Evolutionary conservation across 2,329 filamentous ascomycete species (phyloP), one percentile per base, ranked within the genome.

Genomic region (Hymenoscyphus fraxineus): DNA sequence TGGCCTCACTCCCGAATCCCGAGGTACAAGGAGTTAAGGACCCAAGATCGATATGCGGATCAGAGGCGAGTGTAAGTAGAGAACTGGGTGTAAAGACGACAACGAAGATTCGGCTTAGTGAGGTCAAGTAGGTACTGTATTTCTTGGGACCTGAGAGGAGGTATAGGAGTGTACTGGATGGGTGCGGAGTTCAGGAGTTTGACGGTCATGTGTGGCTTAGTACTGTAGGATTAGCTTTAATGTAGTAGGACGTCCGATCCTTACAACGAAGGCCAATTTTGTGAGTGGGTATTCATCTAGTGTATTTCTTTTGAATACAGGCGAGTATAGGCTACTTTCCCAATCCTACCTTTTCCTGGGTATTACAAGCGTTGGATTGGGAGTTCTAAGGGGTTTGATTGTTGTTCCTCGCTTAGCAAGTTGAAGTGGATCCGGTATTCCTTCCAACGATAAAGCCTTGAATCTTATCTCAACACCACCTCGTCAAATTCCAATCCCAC

Each of bases 121-220:
- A 1, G 7, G 39, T 66, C 1, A 38, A 22, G 15, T 58, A 66
- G 19, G 61, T 66, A 6, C 64, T 27, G 27, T 27, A 3, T 27
- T 64, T 39, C 35, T 39, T 9, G 61, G 61, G 12, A 59, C 40
- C 38, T 66, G 61, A 51, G 62, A 64, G 38, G 65, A 64, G 44
- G 58, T 62, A 6, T 64, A 62, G 62, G 62, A 66, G 32, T 66
- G 65, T 58, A 19, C 22, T 27, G 22, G 22, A 27, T 35, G 13
- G 62, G 63, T 1, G 55, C 44, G n/a, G 65, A 64, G 54, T 59
- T 62, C n/a, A 57, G 60, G 35, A 57, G 31, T 5, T 57, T 66
- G 55, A 66, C 55, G 3, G 40, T 66, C 65, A 66, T 64, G 65
- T 59, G 22, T 66, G 65, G 62, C 60, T 60, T 7, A 39, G 22